A percentile compares a stretch with the other conserved stretches of the same genome.
Evolutionary conservation across 768 basidiomycete genomes (phyloP).

Genomic region (Lactarius indigo): DNA sequence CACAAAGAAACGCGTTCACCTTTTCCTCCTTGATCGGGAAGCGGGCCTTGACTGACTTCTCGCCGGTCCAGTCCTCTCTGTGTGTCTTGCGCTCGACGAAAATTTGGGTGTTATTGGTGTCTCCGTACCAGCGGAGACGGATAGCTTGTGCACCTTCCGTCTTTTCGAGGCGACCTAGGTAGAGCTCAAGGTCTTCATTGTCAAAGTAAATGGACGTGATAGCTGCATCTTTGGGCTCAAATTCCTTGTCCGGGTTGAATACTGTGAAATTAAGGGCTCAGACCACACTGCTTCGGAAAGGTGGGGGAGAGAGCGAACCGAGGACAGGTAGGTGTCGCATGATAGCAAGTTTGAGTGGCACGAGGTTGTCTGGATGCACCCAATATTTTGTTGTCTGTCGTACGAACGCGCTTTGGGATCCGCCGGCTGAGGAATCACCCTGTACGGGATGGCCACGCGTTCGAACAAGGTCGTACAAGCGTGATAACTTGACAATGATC

Average conservation of each 20-base stretch:
- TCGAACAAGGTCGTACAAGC: constrained; percentile 90
- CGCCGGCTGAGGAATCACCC: constrained; percentile 93
- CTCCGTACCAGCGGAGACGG: constrained; percentile 96
- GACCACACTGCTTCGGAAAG: background rate
- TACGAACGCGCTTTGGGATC: constrained; percentile 96
- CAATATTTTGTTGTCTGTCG: constrained; percentile 99
- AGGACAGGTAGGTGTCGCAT: constrained; percentile 90
- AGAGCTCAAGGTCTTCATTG: constrained; percentile 92
- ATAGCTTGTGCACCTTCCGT: constrained; percentile 98
- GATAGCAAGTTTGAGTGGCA: constrained; percentile 90
- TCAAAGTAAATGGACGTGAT: constrained; percentile 98
- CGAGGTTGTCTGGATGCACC: constrained; percentile 96
- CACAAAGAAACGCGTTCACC: constrained; percentile 85
- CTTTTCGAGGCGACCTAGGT: constrained; percentile 95
- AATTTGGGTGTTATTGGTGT: constrained; percentile 74
- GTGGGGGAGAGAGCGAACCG: constrained; percentile 46
- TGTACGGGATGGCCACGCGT: constrained; percentile 92
- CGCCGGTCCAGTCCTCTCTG: constrained; percentile 98
- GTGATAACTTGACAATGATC: constrained; percentile 93
- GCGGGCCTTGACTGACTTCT: constrained; percentile 96
- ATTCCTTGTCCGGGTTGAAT: constrained; percentile 92
- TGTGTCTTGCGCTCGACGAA: constrained; percentile 90
- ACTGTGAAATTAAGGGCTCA: constrained; percentile 46
- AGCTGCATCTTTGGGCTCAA: constrained; percentile 81
- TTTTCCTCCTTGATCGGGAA: constrained; percentile 94